phyloP scores from a whole-genome alignment of 352 stramenopile species.

The Pythium myriotylum region DNA sequence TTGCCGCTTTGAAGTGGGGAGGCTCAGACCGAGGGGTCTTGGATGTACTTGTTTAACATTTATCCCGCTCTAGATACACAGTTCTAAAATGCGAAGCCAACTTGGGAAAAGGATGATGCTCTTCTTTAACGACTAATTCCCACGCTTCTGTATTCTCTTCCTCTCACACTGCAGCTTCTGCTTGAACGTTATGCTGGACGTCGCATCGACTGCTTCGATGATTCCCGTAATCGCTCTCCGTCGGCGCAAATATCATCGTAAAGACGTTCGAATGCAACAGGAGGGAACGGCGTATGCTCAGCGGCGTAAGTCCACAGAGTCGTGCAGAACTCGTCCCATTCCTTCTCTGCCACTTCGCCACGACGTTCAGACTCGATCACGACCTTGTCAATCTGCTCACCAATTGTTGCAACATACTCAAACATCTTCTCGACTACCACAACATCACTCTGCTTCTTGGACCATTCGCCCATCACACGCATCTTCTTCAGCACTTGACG shows the following conservation, averaged over 20 bases:
- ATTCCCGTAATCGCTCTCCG: constrained; percentile 33
- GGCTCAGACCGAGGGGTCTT: background rate
- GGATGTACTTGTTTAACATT: too few relatives aligned
- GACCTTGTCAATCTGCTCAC: constrained; percentile 76
- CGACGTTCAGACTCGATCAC: constrained; percentile 50
- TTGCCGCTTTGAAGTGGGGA: constrained; percentile 14
- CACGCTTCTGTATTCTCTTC: background rate
- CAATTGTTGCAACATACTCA: constrained; percentile 87
- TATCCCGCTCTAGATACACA: too few relatives aligned
- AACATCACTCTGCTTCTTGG: constrained; percentile 78
- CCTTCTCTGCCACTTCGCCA: constrained; percentile 19
- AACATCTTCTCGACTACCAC: constrained; percentile 86
- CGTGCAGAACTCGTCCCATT: constrained; percentile 79
- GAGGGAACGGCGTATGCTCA: constrained; percentile 72
- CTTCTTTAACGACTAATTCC: background rate
- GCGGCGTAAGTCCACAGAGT: constrained; percentile 82
- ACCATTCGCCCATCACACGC: constrained; percentile 84
- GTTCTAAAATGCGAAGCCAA: too few relatives aligned
- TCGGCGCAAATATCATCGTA: constrained; percentile 88
- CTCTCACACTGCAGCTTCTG: background rate
- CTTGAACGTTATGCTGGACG: constrained; percentile 1
- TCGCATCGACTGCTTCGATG: background rate
- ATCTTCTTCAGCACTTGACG: constrained; percentile 87
- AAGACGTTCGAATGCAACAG: constrained; percentile 77
- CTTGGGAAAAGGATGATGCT: background rate